Base-by-base conservation (phyloP, 2,329 filamentous ascomycete genomes). In the Diaporthe capsici region DNA sequence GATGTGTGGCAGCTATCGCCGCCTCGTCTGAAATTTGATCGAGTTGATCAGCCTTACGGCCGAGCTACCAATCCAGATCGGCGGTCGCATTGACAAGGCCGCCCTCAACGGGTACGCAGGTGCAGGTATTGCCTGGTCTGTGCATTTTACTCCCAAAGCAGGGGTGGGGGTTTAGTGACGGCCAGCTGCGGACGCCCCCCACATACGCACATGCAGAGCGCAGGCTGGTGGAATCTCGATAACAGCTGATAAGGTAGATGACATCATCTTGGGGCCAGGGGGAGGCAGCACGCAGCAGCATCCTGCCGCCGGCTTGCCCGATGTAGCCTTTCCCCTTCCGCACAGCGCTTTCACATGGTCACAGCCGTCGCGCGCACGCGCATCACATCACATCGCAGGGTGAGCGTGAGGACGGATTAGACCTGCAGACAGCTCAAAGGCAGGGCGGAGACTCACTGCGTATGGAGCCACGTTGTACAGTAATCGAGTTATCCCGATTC, bases 11-110 rank as follows among this genome's bases (percentile, higher is more conserved):
- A 44, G 22, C n/a, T n/a, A 25, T 51, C 67, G 6, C 10, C 44
- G n/a, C 60, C 58, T 34, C 34, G 47, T 42, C 57, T 63, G 34
- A 39, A 61, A 61, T 42, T 57, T 71, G 47, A 55, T 57, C 13
- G 42, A 39, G n/a, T 63, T 61, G 65, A 49, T 61, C 72, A 71
- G 72, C 72, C 72, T 74, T 74, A 55, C 63, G 28, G 28, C 42
- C 25, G 17, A 44, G 60, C 72, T 57, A 17, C 53, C 44, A 75
- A 44, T 44, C 34, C 20, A 65, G 61, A 49, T 67, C 42, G 42
- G 61, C 61, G 61, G 61, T 49, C 61, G 61, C 61, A 34, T 34
- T 25, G 25, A 34, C 42, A 65, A 47, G 61, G 28, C 61, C 42
- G 42, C 25, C 25, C 28, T 47, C 61, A 65, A 68, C 44, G 61